Evolutionary conservation across 2,329 filamentous ascomycete genomes (phyloP), one percentile per base, ranked within the genome.

Genomic region (Diaporthe vexans): DNA sequence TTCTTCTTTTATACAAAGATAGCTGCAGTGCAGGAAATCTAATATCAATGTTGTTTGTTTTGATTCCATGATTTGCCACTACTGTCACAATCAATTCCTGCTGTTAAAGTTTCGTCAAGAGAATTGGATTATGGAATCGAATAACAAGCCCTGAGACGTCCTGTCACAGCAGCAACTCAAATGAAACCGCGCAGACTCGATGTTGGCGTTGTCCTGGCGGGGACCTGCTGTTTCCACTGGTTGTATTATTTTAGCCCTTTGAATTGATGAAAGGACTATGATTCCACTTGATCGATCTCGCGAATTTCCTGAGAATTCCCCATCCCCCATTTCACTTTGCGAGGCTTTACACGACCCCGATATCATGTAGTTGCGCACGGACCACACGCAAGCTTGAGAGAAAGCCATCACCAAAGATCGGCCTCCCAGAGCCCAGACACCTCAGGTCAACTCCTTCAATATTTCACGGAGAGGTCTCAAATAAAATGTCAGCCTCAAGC

Each of bases 1-100:
- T 57, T 72, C 61, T 40, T 54, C 46, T 35, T 74, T 40, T 56
- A 74, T 43, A 52, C 59, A 63, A 35, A 46, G 71, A 58, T 67
- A 40, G 35, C 33, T 72, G 73, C 69, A 52, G 54, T 40, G 73
- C 54, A 72, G 52, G 21, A 43, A 57, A 46, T 15, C 26, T 26
- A 43, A 46, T 57, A 69, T 15, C 33, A 58, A 59, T n/a, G 33
- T 11, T 21, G 35, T 69, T 57, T 24, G 40, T n/a, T 26, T 69
- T 51, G 52, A 48, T 43, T 51, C 35, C 65, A 56, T 57, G 21
- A 37, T 24, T 57, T 33, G 15, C 24, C 52, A 54, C 52, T 29
- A 29, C 26, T 54, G 46, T 0, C 11, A 26, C 24, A 24, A 24
- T 13, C 26, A 13, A 52, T 0, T 17, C 1, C 51, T 52, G 51